Percentiles rank a stretch among this genome's conserved stretches.
These are phyloP conservation scores for Pythium folliculosum DNA, from an alignment of 352 stramenopile species.

Conservation along the genomic window DNA sequence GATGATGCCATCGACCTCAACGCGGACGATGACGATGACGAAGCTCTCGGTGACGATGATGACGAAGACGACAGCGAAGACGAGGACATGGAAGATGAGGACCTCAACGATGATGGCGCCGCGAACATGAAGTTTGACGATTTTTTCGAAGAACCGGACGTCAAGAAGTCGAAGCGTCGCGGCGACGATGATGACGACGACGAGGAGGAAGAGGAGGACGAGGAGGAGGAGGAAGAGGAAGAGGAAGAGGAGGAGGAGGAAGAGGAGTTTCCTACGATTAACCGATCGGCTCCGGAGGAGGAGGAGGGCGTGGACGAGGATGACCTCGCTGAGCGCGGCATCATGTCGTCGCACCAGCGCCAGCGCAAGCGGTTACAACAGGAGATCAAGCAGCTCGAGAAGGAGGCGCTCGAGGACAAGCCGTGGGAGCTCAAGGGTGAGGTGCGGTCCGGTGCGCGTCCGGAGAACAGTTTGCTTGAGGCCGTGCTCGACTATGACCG, in stretches of 20 bases:
- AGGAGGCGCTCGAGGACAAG: slow-evolving; percentile 91
- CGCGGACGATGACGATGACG: slow-evolving; percentile 54
- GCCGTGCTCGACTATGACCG: slow-evolving; percentile 93
- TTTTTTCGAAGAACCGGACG: slow-evolving; percentile 34
- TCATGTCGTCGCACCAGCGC: slow-evolving; percentile 80
- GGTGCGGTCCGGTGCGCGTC: slow-evolving; percentile 80
- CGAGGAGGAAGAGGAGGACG: slow-evolving; percentile 44
- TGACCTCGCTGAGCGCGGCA: slow-evolving; percentile 73
- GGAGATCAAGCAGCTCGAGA: slow-evolving; percentile 87
- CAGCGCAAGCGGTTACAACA: slow-evolving; percentile 67
- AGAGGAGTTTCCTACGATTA: slow-evolving; percentile 60
- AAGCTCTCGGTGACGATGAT: slow-evolving; percentile 65
- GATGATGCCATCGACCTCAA: slow-evolving; percentile 46
- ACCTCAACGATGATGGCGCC: slow-evolving; percentile 39
- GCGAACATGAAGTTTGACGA: slow-evolving; percentile 40
- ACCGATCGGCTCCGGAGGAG: slow-evolving; percentile 25
- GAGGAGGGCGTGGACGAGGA: slow-evolving; percentile 51
- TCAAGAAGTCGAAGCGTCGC: slow-evolving; percentile 18
- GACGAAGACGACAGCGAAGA: slow-evolving; percentile 73
- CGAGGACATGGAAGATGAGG: slow-evolving; percentile 69
- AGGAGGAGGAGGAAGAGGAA: slow-evolving; percentile 32
- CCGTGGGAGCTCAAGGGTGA: slow-evolving; percentile 94
- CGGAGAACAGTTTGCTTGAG: slow-evolving; percentile 93
- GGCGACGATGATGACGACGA: slow-evolving; percentile 34
- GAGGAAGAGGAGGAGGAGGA: slow-evolving; percentile 42